Evolutionary conservation across 208 protist species (phyloP), one percentile per base, ranked within the genome.

Genomic region (Leishmania arabica): DNA sequence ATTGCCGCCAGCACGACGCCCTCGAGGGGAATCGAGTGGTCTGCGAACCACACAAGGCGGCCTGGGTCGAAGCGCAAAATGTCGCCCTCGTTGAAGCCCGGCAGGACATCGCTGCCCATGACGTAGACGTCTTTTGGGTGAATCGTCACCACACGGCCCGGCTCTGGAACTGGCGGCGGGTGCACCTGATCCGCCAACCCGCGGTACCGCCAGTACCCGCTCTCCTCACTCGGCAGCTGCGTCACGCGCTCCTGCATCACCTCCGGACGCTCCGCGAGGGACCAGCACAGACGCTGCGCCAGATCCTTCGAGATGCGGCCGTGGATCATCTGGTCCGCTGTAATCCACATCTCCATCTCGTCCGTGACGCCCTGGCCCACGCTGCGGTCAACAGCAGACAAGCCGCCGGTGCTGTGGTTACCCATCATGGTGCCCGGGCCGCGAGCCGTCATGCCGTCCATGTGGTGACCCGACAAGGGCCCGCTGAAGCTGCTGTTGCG

Each of bases 271-370:
- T 93, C 89, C 64, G 93, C 91, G 34, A 96, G 84, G 4, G 86
- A 87, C 84, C 85, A 92, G 84, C 93, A 96, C 4, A 96, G 86
- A 21, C 84, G 90, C 84, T 92, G 83, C 15, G 91, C 93, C 15
- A 96, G 77, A 37, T 89, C 82, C 64, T 88, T 90, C 66, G 77
- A 87, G 84, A 96, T 89, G 31, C 93, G 90, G 49, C 91, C 90
- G 74, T 96, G 93, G 58, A 96, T 88, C 91, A 96, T 94, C 72
- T 86, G 86, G 58, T 96, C 90, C 27, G 81, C 75, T n/a, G 91
- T 96, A 42, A 96, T 90, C 92, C 93, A 96, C 93, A 94, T 96
- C 82, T 95, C 91, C 54, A 96, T 89, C 79, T 93, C 93, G 56
- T 92, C 85, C n/a, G 88, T 92, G 21, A 91, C 80, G 51, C 84